Conservation (phyloP, 768 basidiomycete genomes). For the Coprinopsis strossmayeri region DNA sequence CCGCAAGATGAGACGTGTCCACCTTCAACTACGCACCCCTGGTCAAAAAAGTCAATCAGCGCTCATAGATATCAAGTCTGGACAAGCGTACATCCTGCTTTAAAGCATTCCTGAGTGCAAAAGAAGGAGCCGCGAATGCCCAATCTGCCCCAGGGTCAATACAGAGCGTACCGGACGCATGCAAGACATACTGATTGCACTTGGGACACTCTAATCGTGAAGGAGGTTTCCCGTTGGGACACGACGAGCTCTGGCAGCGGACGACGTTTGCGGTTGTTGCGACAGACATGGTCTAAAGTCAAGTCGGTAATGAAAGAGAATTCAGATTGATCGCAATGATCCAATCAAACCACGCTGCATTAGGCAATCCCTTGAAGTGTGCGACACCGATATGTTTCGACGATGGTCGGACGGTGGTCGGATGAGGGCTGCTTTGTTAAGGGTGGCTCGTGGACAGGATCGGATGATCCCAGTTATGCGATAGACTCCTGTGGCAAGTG, state of each 20-base stretch:
- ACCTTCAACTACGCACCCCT: conserved; percentile 26
- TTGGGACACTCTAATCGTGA: conserved; percentile 90
- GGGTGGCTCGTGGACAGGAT: no score
- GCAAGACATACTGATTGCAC: conserved; percentile 71
- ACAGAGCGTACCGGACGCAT: background rate
- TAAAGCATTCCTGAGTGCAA: conserved; percentile 96
- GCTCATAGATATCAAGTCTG: conserved; percentile 4
- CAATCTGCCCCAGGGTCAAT: conserved; percentile 39
- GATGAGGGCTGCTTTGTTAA: no score
- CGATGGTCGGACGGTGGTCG: no score
- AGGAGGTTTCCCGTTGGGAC: conserved; percentile 77
- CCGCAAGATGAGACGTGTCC: background rate
- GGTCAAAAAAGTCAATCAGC: conserved; percentile 4
- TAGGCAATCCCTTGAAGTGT: no score
- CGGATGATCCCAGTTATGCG: no score
- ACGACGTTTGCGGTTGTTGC: conserved; percentile 20
- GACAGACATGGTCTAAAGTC: no score
- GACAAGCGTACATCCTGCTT: conserved; percentile 72
- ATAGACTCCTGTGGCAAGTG: no score
- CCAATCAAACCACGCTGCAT: no score
- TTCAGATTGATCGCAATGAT: no score
- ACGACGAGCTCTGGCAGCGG: conserved; percentile 62
- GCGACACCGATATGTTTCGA: no score
- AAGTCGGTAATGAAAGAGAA: no score
- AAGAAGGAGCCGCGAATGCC: conserved; percentile 84